Conservation (phyloP, 1,284 basidiomycete genomes). For the Cutaneotrichosporon spelunceum region DNA sequence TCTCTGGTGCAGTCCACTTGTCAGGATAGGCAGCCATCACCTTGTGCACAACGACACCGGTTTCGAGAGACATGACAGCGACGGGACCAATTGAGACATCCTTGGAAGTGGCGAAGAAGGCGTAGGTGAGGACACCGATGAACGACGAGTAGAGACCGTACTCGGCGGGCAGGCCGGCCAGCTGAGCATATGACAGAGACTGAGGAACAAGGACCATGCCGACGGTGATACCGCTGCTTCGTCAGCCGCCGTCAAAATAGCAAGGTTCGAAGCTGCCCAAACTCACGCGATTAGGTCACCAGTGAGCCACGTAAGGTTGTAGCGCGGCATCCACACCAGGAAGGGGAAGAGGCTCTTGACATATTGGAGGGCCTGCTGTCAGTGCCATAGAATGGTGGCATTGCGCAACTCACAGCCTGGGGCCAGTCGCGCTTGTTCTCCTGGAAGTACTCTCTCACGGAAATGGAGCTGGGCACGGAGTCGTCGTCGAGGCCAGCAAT, state of each 20-base stretch:
- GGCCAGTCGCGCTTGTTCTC: conserved; percentile 23
- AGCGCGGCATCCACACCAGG: conserved; percentile 73
- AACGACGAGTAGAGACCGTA: conserved; percentile 97
- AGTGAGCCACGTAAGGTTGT: conserved; percentile 57
- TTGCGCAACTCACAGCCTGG: neutral
- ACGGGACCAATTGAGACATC: conserved; percentile 95
- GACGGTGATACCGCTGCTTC: conserved; percentile 67
- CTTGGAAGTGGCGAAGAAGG: conserved; percentile 72
- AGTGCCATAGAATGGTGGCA: neutral
- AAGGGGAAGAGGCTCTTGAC: conserved; percentile 74
- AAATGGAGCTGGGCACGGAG: conserved; percentile 37
- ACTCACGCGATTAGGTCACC: conserved; percentile 73
- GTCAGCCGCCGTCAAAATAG: conserved; percentile 9
- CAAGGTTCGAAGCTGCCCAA: neutral
- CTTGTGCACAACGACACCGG: conserved; percentile 68
- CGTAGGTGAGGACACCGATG: conserved; percentile 60
- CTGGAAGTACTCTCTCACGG: conserved; percentile 32
- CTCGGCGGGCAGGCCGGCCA: conserved; percentile 78
- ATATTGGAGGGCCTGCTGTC: conserved; percentile 60
- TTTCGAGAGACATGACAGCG: conserved; percentile 93
- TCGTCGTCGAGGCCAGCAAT: conserved; percentile 41
- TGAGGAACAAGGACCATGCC: conserved; percentile 89
- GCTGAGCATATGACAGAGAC: conserved; percentile 60
- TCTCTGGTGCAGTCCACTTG: conserved; percentile 64
- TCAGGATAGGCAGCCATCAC: conserved; percentile 56